Conservation (phyloP, 768 basidiomycete genomes). For the Auriscalpium microsporum region DNA sequence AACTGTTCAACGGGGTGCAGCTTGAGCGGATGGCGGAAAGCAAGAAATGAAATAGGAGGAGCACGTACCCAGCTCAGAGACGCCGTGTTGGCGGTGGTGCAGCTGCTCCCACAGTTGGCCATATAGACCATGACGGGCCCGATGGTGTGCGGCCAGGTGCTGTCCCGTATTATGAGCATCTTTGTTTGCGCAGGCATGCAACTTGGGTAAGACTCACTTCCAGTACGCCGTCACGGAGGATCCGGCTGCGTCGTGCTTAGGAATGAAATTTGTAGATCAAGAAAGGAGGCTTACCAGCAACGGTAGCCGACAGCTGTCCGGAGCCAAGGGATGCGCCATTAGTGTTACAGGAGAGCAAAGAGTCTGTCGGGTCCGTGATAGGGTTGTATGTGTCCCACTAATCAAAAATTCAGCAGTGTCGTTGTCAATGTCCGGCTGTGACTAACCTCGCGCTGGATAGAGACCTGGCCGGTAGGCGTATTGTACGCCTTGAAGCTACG, state of each 20-base stretch:
- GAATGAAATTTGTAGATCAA: too few species aligned
- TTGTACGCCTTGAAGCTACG: conserved; percentile 29
- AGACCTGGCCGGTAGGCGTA: conserved; percentile 29
- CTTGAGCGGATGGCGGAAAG: not conserved
- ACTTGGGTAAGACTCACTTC: conserved; percentile 18
- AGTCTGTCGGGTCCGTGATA: conserved; percentile 28
- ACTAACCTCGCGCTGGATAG: conserved; percentile 26
- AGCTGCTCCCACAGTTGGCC: conserved; percentile 27
- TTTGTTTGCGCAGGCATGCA: not conserved
- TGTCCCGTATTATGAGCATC: not conserved
- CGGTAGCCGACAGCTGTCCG: conserved; percentile 29
- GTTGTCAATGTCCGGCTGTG: too few species aligned
- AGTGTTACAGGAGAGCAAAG: conserved; percentile 29
- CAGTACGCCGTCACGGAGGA: conserved; percentile 30
- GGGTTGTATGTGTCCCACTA: conserved; percentile 33
- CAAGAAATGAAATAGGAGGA: not conserved
- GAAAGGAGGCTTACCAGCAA: conserved; percentile 15
- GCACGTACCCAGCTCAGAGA: conserved; percentile 22
- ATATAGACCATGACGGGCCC: conserved; percentile 30
- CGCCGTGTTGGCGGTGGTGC: conserved; percentile 23
- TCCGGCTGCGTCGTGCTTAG: conserved; percentile 19
- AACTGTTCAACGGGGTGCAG: conserved; percentile 17
- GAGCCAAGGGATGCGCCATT: conserved; percentile 26
- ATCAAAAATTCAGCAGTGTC: too few species aligned
- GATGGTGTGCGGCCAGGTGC: conserved; percentile 26